Evolutionary conservation across 2,329 filamentous ascomycete genomes (phyloP).

Genomic region (Colletotrichum lini): DNA sequence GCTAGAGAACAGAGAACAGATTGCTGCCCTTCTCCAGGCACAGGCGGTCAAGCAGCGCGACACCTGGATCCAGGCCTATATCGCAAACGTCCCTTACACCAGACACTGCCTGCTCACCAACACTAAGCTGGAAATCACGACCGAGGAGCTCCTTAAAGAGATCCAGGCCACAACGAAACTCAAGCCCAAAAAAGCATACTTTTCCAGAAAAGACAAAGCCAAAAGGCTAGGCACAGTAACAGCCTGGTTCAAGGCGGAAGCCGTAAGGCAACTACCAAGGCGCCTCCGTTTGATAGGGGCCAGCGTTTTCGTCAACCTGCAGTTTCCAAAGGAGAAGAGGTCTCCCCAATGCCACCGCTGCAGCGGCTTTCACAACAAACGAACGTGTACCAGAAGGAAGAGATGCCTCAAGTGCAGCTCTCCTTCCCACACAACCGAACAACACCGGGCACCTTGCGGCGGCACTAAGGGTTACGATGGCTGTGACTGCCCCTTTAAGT

Average conservation of each 20-base stretch:
- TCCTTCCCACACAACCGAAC: constrained; percentile 40
- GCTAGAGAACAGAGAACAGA: constrained; percentile 8
- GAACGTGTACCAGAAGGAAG: constrained; percentile 17
- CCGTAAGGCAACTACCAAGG: constrained; percentile 14
- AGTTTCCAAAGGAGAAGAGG: constrained; percentile 13
- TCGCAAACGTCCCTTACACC: background rate
- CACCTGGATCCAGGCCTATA: constrained; percentile 1
- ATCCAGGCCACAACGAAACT: no score
- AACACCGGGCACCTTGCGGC: constrained; percentile 27
- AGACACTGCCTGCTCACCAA: no score
- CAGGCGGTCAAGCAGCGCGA: background rate
- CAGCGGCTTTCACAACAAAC: constrained; percentile 12
- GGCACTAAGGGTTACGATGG: background rate
- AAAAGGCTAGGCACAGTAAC: constrained; percentile 6
- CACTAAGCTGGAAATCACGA: no score
- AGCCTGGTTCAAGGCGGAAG: constrained; percentile 13
- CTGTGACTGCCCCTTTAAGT: constrained; percentile 5
- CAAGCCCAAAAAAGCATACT: no score
- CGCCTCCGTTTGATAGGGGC: constrained; percentile 16
- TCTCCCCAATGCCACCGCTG: constrained; percentile 9
- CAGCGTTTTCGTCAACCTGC: constrained; percentile 15
- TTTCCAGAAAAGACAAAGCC: background rate
- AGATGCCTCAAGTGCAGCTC: constrained; percentile 20
- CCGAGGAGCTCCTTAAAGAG: no score
- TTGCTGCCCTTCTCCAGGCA: constrained; percentile 5